Percentiles rank a stretch among this genome's conserved stretches.
These are phyloP conservation scores for Mediolabrus comicus DNA, from an alignment of 108 stramenopile genomes.

Conservation along the genomic window DNA sequence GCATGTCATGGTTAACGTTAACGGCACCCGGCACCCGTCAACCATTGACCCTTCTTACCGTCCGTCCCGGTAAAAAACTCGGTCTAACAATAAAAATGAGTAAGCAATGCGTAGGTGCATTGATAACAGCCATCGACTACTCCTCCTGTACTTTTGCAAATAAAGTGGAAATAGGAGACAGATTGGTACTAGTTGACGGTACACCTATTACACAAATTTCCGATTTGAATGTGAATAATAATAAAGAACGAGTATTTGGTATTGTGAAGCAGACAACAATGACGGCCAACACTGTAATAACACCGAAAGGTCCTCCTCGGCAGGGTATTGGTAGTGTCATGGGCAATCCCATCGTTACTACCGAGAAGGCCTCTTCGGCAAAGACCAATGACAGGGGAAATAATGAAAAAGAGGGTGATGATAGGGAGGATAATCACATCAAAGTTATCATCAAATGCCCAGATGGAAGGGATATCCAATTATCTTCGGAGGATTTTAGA, in stretches of 20 bases:
- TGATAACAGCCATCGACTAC: too few species aligned
- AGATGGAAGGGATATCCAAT: neutral
- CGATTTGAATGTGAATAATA: neutral
- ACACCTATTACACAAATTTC: neutral
- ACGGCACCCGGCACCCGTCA: too few species aligned
- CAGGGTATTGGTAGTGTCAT: too few species aligned
- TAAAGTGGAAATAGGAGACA: too few species aligned
- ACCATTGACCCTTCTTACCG: too few species aligned
- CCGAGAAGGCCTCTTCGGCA: neutral
- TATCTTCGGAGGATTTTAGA: neutral
- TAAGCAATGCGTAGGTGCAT: too few species aligned
- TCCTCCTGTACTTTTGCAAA: too few species aligned
- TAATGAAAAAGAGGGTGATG: neutral
- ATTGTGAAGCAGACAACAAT: neutral
- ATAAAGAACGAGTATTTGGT: neutral
- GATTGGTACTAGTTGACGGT: too few species aligned
- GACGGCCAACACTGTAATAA: neutral
- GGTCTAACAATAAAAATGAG: too few species aligned
- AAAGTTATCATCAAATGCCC: neutral
- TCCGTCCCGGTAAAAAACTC: too few species aligned
- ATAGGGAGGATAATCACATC: neutral
- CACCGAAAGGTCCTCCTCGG: neutral
- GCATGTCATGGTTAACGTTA: too few species aligned
- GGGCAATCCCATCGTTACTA: slow-evolving; percentile 1
- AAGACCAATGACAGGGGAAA: neutral